Base-by-base conservation (phyloP, 805 yeast genomes). In the Wickerhamiella kazuoi region DNA sequence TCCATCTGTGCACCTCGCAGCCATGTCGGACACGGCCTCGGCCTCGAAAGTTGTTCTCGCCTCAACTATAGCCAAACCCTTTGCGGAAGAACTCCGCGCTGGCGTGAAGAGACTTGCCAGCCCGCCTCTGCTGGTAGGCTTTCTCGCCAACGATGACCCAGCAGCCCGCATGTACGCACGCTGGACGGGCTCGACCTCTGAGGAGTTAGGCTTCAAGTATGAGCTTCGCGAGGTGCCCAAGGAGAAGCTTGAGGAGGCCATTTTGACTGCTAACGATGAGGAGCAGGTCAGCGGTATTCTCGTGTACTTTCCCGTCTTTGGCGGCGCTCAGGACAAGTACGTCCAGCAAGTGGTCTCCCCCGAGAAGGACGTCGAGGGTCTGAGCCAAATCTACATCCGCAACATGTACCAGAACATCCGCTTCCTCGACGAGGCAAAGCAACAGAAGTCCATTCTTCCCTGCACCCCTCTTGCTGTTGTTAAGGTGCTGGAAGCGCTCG, bases 261-360 rank as follows among this genome's bases (percentile, higher is more conserved):
- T 90, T 44, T 70, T 84, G 35, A 73, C 70, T 32, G 95, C 97
- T 43, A 90, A 90, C 56, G 64, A 65, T 21, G 87, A 86, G 52
- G 72, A 69, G 40, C 49, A 56, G 1, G 81, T 87, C 30, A 76
- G 84, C 54, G 98, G 97, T 19, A 90, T 90, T 48, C 84, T 90
- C 80, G 87, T 90, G 14, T 90, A 90, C 58, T 90, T 87, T 70
- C 98, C 98, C 0, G 97, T 90, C 2, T 90, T 82, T 60, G 95
- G 94, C 3, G 81, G 82, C 54, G 72, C 81, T 43, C 97, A 90
- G 61, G 98, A 90, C 59, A 94, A 81, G 60, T 90, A 90, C 57
- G 61, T 90, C 42, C 97, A 90, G 62, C 97, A 90, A 61, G 79
- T 84, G 44, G 86, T 90, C 16, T 65, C 84, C n/a, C 65, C 76